Base-by-base conservation (phyloP, 2,329 filamentous ascomycete genomes). In the Pseudocercospora crystallina region DNA sequence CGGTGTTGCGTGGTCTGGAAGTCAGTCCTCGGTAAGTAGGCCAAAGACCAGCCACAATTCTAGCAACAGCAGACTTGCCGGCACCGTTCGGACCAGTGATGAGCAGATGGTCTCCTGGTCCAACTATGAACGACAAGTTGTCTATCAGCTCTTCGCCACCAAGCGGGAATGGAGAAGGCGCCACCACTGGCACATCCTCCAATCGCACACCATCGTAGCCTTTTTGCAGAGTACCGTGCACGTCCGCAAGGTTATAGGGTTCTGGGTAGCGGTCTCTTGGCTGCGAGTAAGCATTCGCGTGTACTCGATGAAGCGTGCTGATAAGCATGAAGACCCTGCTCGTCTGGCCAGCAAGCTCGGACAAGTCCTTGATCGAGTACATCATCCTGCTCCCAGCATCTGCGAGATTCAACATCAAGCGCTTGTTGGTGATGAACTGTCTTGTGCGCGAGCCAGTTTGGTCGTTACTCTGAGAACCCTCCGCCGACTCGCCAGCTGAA, bases 321-420 rank as follows among this genome's bases (percentile, higher is more conserved):
- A 99, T 95, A 35, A 99, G 80, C 9, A 90, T 95, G 74, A 96
- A 99, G 10, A 99, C 91, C 38, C 94, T 85, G 51, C 90, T 96
- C 0, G 94, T 99, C 73, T 97, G 95, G 15, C 94, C 94, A 5
- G 94, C 94, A 31, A 99, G 78, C 69, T 99, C 94, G 1, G 91
- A 91, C 32, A 99, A 82, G 66, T 99, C 95, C 73, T 99, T 99
- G 77, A 99, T 95, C 56, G 89, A 94, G 76, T 99, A 99, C 94
- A 99, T 99, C 90, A 99, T 96, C 40, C 94, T 83, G 20, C 92
- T 92, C 52, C 94, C 94, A 1, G 94, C 94, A 71, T 99, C 94
- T 8, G 94, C 94, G 33, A 99, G 81, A 12, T 92, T 97, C 30
- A 99, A 81, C 94, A 99, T 97, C 34, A 99, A 84, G 4, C 94